These are phyloP conservation scores for Nissolia schottii DNA, from an alignment of 306 rosid species.

Conservation along the genomic window DNA sequence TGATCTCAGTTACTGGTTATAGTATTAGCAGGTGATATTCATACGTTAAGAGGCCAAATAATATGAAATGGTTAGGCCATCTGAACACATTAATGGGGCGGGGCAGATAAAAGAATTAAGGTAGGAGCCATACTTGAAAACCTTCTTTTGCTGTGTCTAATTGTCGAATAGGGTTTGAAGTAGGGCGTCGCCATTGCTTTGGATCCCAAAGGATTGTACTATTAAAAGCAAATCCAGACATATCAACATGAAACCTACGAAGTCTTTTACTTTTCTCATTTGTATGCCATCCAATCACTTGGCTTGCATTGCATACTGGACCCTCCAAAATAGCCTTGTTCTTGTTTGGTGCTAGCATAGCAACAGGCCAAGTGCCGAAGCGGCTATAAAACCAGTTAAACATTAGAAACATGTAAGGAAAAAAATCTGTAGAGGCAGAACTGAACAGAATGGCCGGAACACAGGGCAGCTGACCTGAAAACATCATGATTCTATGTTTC, in stretches of 20 bases:
- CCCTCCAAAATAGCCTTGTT: slow-evolving; percentile 98
- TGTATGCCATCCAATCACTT: slow-evolving; percentile 96
- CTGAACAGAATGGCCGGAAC: not conserved
- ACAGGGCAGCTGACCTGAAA: not conserved
- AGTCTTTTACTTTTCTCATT: slow-evolving; percentile 88
- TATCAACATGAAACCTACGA: slow-evolving; percentile 96
- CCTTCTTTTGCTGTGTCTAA: slow-evolving; percentile 93
- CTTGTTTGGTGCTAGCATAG: slow-evolving; percentile 92
- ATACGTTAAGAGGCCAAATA: not conserved
- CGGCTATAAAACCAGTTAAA: slow-evolving; percentile 51
- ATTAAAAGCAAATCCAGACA: slow-evolving; percentile 99
- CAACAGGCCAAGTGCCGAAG: slow-evolving; percentile 97
- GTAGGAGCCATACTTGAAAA: slow-evolving; percentile 62
- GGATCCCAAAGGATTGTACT: slow-evolving; percentile 97
- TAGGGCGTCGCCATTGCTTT: slow-evolving; percentile 79
- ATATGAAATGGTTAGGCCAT: not conserved
- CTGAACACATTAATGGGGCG: slow-evolving; percentile 7
- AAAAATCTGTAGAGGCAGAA: not conserved
- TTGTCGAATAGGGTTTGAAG: slow-evolving; percentile 63
- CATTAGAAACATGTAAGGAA: slow-evolving; percentile 20
- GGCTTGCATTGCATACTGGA: slow-evolving; percentile 89
- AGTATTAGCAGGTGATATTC: slow-evolving; percentile 3
- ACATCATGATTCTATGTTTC: slow-evolving; percentile 8
- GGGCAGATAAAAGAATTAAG: slow-evolving; percentile 7
- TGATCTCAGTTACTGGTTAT: slow-evolving; percentile 11